Percentiles rank a stretch among this genome's conserved stretches.
Evolutionary conservation across 2,329 filamentous ascomycete species (phyloP).

Genomic region (Neofusicoccum sp.): DNA sequence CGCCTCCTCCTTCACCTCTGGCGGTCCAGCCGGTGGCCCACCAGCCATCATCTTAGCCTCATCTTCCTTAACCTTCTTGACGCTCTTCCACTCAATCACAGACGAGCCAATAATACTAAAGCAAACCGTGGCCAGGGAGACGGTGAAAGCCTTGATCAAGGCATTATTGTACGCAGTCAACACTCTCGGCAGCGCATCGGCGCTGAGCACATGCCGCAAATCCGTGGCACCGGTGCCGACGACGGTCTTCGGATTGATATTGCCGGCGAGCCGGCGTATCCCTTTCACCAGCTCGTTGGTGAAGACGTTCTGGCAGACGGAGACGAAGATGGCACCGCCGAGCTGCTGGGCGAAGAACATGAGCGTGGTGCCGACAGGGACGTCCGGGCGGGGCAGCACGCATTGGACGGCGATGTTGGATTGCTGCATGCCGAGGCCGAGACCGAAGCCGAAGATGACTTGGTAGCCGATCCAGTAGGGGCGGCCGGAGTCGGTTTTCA

Average conservation of each 20-base stretch:
- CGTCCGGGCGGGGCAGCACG: slow-evolving; percentile 44
- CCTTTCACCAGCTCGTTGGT: slow-evolving; percentile 51
- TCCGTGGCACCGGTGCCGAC: slow-evolving; percentile 27
- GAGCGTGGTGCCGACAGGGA: slow-evolving; percentile 50
- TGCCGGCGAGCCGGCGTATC: slow-evolving; percentile 24
- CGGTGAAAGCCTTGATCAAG: slow-evolving; percentile 61
- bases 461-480: slow-evolving; percentile 45
- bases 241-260: slow-evolving; percentile 40
- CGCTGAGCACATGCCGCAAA: slow-evolving; percentile 39
- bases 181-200: slow-evolving; percentile 61
- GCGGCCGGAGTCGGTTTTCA: slow-evolving; percentile 41
- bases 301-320: slow-evolving; percentile 54
- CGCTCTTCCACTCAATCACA: slow-evolving; percentile 66
- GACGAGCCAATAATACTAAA: slow-evolving; percentile 58
- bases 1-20: not conserved
- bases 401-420: slow-evolving; percentile 50
- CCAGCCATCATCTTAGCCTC: not conserved
- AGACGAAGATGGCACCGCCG: slow-evolving; percentile 53
- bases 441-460: slow-evolving; percentile 44
- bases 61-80: slow-evolving; percentile 57
- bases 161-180: slow-evolving; percentile 61
- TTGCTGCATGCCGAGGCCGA: slow-evolving; percentile 54
- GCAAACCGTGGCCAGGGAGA: slow-evolving; percentile 58
- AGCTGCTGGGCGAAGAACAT: slow-evolving; percentile 53
- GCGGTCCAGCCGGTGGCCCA: not conserved